Evolutionary conservation across 1,139 yeast genomes (phyloP).

Genomic region (Casaregolazyma suthepensis): DNA sequence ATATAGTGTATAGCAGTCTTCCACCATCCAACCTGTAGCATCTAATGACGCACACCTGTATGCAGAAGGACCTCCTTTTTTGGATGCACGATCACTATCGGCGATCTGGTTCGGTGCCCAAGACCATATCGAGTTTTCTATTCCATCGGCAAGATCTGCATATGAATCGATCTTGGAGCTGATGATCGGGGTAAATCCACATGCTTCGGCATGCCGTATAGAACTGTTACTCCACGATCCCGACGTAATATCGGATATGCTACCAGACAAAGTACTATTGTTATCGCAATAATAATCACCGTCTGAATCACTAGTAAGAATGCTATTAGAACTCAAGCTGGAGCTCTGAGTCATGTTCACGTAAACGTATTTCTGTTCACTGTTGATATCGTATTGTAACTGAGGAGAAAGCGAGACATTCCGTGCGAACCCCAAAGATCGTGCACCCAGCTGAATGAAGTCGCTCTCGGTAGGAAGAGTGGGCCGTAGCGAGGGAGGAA

Average conservation of each 20-base stretch:
- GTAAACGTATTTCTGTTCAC: constrained; percentile 10
- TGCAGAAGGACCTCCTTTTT: constrained; percentile 35
- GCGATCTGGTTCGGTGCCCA: constrained; percentile 60
- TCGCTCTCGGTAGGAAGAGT: constrained; percentile 38
- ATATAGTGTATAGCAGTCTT: constrained; percentile 54
- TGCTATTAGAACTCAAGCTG: not conserved
- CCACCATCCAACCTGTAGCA: constrained; percentile 49
- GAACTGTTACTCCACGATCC: not conserved
- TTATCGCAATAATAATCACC: not conserved
- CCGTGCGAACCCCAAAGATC: constrained; percentile 34
- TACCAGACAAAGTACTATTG: not conserved
- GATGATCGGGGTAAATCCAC: constrained; percentile 23
- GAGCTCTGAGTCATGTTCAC: constrained; percentile 1
- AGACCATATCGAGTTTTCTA: constrained; percentile 54
- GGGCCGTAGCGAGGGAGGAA: constrained; percentile 20
- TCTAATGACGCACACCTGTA: constrained; percentile 56
- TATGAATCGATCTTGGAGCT: constrained; percentile 13
- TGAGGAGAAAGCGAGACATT: constrained; percentile 13
- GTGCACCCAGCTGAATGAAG: constrained; percentile 37
- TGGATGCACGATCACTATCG: constrained; percentile 8
- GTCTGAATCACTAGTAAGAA: not conserved
- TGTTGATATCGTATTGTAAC: constrained; percentile 14
- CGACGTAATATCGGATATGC: not conserved
- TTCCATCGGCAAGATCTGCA: constrained; percentile 26
- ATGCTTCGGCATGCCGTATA: constrained; percentile 28